A percentile compares a stretch with the other conserved stretches of the same genome.
Conservation (phyloP, 2,329 filamentous ascomycete species). For the Botrytis deweyae region DNA sequence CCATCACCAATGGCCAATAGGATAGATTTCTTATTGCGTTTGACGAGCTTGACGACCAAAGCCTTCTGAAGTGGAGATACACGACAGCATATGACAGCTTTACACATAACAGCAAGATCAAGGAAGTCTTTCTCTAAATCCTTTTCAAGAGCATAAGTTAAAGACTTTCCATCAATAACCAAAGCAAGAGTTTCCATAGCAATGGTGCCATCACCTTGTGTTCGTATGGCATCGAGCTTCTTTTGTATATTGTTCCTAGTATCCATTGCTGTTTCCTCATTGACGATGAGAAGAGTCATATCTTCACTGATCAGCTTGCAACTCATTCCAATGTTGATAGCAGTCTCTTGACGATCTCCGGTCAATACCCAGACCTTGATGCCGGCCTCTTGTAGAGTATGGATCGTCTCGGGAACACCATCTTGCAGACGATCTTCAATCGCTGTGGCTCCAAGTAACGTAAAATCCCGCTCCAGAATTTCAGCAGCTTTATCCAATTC, state of each 20-base stretch:
- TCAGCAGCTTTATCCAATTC: conserved; percentile 97
- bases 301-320: conserved; percentile 98
- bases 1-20: conserved; percentile 95
- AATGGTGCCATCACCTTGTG: conserved; percentile 71
- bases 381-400: conserved; percentile 91
- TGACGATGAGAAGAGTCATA: conserved; percentile 96
- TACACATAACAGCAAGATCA: conserved; percentile 91
- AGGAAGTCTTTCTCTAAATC: conserved; percentile 92
- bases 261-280: conserved; percentile 76
- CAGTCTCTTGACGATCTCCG: conserved; percentile 95
- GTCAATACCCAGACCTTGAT: conserved; percentile 99
- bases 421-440: conserved; percentile 98
- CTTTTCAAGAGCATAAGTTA: conserved; percentile 89
- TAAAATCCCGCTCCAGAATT: conserved; percentile 89
- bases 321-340: conserved; percentile 99
- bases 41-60: conserved; percentile 95
- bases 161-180: conserved; percentile 92
- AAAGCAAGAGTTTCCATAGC: conserved; percentile 86
- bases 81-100: conserved; percentile 97
- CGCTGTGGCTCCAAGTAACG: conserved; percentile 87
- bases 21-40: conserved; percentile 83
- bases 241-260: conserved; percentile 89
- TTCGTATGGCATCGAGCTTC: conserved; percentile 87
- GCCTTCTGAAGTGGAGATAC: conserved; percentile 97
- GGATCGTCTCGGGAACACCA: conserved; percentile 95